Conservation (phyloP, 345 rosid species). For the Gossypium sturtianum region DNA sequence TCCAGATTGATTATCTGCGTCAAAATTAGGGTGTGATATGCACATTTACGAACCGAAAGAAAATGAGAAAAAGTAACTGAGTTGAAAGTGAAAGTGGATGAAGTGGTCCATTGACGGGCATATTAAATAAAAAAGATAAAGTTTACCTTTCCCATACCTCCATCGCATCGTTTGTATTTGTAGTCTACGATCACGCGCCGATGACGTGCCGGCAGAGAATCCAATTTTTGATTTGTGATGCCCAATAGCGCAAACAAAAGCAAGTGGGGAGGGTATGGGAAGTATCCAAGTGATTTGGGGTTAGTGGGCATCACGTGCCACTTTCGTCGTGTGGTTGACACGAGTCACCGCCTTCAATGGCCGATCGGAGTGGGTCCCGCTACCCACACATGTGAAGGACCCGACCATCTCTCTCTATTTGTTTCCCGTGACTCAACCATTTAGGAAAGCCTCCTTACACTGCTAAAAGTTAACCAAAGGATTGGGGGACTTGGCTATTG, state of each 20-base stretch:
- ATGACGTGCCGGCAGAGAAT: background rate
- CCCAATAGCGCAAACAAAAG: background rate
- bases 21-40: no score
- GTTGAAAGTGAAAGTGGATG: background rate
- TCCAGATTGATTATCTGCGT: no score
- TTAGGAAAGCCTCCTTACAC: background rate
- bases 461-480: background rate
- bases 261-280: background rate
- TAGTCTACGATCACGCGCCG: background rate
- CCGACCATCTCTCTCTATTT: background rate
- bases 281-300: background rate
- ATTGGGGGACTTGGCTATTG: background rate
- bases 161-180: background rate
- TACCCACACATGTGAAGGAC: background rate
- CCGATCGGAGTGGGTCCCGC: no score
- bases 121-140: background rate
- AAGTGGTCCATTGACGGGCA: background rate
- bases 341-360: background rate
- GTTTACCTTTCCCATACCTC: background rate
- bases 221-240: background rate
- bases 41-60: no score
- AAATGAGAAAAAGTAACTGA: no score
- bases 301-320: conserved; percentile 12
- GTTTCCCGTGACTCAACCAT: background rate
- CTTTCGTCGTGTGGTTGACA: conserved; percentile 1